Percentiles rank a stretch among this genome's conserved stretches.
phyloP scores from a whole-genome alignment of 129 eudicot species.

The Erigeron canadensis region DNA sequence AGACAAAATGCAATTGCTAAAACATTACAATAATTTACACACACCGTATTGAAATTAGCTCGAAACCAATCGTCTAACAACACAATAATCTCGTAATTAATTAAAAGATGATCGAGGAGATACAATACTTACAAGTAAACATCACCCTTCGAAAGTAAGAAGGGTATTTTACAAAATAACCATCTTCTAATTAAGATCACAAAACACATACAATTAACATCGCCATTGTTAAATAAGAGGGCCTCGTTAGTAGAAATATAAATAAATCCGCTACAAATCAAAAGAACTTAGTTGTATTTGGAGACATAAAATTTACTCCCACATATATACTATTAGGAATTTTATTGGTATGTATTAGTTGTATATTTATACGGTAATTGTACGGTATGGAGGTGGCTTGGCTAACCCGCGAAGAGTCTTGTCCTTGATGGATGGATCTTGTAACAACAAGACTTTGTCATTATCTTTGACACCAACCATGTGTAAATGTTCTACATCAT shows the following conservation, averaged over 20 bases:
- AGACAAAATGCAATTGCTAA: too few relatives aligned
- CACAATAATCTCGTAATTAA: too few relatives aligned
- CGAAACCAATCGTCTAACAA: too few relatives aligned
- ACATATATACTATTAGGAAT: background rate
- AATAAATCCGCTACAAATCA: background rate
- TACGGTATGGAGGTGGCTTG: conserved; percentile 39
- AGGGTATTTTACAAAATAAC: too few relatives aligned
- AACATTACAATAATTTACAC: too few relatives aligned
- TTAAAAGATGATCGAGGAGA: too few relatives aligned
- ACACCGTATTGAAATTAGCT: too few relatives aligned
- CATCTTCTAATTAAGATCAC: too few relatives aligned
- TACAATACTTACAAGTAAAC: too few relatives aligned
- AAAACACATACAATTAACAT: conserved; percentile 9
- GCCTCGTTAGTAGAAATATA: conserved; percentile 13
- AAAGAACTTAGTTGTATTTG: background rate
- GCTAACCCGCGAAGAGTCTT: conserved; percentile 41
- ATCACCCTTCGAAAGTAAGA: too few relatives aligned
- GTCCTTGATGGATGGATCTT: conserved; percentile 85
- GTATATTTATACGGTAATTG: conserved; percentile 44
- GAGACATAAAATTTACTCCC: background rate
- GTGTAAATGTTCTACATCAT: conserved; percentile 69
- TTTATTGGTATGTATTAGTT: background rate
- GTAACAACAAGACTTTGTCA: conserved; percentile 67
- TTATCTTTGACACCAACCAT: conserved; percentile 84
- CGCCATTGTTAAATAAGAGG: conserved; percentile 7